Base-by-base conservation (phyloP, 2,329 filamentous ascomycete species). In the Penicillium aurantiogriseum region DNA sequence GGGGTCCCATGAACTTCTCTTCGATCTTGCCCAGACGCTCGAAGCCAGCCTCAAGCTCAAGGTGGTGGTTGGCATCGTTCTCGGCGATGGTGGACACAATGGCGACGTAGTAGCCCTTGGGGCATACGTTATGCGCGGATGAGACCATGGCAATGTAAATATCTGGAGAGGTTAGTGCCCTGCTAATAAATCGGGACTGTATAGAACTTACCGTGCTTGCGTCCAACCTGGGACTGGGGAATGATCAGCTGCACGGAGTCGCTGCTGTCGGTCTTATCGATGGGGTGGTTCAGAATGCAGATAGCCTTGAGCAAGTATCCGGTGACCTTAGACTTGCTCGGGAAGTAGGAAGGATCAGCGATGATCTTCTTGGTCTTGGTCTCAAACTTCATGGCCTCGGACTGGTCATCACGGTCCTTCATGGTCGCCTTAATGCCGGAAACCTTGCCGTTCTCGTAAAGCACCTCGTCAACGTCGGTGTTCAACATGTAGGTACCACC, bases 401-500 rank as follows among this genome's bases (percentile, higher is more conserved):
- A 84, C 63, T 83, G 81, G 74, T 92, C 90, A 59, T 91, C 90
- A 61, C 88, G 86, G 74, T 90, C 90, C 73, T 87, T 88, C 92
- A 97, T 97, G 67, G 94, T 97, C 50, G 94, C 94, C 82, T 95
- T 95, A 81, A 99, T 97, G 56, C 94, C 94, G 17, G 86, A 84
- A n/a, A 93, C 90, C 83, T 95, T 96, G 72, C 84, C 85, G 55
- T 82, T 70, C 58, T 95, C 91, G 74, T 94, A 96, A 60, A 89
- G 77, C 65, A 99, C 80, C 81, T 99, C 94, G 63, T 97, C 90
- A 55, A 99, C 85, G 67, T 87, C 87, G 67, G 94, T 96, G 83
- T 97, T 97, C 71, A 99, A 88, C 92, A 99, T 99, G 81, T 99
- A 99, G 50, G 94, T 99, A 68, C 94, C 94, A 64, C 94, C 94